A percentile compares a stretch with the other conserved stretches of the same genome.
Evolutionary conservation across 2,329 filamentous ascomycete genomes (phyloP).

Genomic region (Exophiala aquamarina): DNA sequence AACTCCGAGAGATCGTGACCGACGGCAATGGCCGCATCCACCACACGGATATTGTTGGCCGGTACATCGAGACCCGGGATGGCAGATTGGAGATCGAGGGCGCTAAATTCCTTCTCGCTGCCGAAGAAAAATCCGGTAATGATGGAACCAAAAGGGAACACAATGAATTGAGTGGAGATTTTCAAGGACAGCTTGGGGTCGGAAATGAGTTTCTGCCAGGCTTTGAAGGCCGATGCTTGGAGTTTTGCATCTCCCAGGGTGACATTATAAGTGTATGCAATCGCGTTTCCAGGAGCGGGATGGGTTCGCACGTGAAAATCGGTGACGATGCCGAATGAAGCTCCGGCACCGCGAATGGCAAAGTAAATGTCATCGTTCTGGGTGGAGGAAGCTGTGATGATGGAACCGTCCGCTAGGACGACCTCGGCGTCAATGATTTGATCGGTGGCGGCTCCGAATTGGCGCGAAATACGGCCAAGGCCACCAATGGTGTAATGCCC

Average conservation of each 20-base stretch:
- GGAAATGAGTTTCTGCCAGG: constrained; percentile 59
- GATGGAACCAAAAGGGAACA: constrained; percentile 54
- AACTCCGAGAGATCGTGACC: constrained; percentile 30
- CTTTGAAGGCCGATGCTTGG: constrained; percentile 51
- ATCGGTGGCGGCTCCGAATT: constrained; percentile 53
- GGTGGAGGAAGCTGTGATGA: constrained; percentile 32
- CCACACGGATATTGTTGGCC: constrained; percentile 28
- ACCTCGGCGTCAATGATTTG: constrained; percentile 50
- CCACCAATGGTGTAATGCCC: constrained; percentile 44
- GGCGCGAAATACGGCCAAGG: constrained; percentile 42
- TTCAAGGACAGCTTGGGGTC: constrained; percentile 58
- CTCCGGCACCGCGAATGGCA: constrained; percentile 38
- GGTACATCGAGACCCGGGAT: constrained; percentile 27
- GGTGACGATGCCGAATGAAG: constrained; percentile 41
- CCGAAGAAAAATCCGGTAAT: constrained; percentile 65
- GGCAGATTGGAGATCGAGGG: constrained; percentile 31
- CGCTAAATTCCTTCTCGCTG: constrained; percentile 55
- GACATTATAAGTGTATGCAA: constrained; percentile 61
- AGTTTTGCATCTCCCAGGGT: constrained; percentile 49
- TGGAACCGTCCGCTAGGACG: constrained; percentile 43
- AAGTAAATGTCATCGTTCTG: constrained; percentile 37
- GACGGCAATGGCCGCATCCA: constrained; percentile 33
- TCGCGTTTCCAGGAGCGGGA: constrained; percentile 43
- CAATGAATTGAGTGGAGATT: constrained; percentile 58
- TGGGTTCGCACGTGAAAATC: constrained; percentile 40